Percentiles rank a stretch among this genome's conserved stretches.
These are phyloP conservation scores for Cynanchum wilfordii DNA, from an alignment of 257 asterid genomes.

Conservation along the genomic window DNA sequence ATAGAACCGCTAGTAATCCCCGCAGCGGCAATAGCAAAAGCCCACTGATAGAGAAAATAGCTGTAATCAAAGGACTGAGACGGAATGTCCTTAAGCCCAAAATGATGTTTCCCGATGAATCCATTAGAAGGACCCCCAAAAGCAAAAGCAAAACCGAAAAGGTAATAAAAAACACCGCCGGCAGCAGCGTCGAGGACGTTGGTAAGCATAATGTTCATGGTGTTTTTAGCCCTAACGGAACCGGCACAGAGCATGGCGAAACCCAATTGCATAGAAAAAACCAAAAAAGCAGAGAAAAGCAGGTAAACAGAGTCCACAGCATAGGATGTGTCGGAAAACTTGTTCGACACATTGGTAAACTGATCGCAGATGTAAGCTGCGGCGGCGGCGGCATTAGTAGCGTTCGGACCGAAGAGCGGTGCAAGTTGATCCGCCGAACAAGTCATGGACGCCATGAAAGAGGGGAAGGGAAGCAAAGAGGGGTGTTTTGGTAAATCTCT, in stretches of 20 bases:
- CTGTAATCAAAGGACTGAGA: constrained; percentile 43
- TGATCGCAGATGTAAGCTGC: constrained; percentile 63
- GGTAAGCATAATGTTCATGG: constrained; percentile 93
- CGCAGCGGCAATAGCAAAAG: constrained; percentile 95
- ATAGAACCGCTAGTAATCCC: constrained; percentile 92
- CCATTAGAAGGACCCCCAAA: constrained; percentile 74
- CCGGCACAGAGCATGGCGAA: constrained; percentile 98
- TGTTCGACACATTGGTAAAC: constrained; percentile 42
- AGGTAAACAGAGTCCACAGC: constrained; percentile 86
- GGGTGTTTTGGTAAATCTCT: not conserved
- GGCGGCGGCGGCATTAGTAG: constrained; percentile 50
- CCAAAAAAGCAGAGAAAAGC: constrained; percentile 80
- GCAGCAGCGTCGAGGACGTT: constrained; percentile 96
- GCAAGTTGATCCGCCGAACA: constrained; percentile 54
- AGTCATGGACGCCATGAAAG: constrained; percentile 30
- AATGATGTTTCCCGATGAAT: constrained; percentile 72
- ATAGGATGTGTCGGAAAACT: constrained; percentile 44
- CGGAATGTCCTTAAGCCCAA: constrained; percentile 58
- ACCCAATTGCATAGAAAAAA: constrained; percentile 90
- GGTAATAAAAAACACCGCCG: constrained; percentile 77
- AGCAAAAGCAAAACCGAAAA: constrained; percentile 87
- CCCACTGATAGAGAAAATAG: constrained; percentile 76
- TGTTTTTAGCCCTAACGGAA: constrained; percentile 82
- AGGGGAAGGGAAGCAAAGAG: not conserved
- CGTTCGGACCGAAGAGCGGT: constrained; percentile 60